phyloP scores from a whole-genome alignment of 495 filamentous ascomycete genomes.

The Cudoniella acicularis region DNA sequence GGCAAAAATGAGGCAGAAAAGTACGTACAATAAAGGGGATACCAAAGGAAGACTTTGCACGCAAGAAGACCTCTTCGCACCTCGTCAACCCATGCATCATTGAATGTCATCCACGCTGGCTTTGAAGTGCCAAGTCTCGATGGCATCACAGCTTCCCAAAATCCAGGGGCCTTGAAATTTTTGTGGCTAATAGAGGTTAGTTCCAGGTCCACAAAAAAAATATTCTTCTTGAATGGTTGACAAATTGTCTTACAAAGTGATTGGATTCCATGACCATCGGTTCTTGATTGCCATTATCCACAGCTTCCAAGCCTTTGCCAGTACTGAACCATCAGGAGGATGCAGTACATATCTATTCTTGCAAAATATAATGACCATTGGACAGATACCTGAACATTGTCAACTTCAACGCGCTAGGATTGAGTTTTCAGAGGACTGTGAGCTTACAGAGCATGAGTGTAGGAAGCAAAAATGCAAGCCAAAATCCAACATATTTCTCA shows the following conservation, averaged over 20 bases:
- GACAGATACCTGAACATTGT: constrained; percentile 34
- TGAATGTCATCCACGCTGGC: constrained; percentile 67
- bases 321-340: constrained; percentile 49
- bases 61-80: constrained; percentile 63
- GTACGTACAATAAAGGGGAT: constrained; percentile 43
- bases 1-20: neutral
- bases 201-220: neutral
- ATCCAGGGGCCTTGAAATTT: constrained; percentile 47
- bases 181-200: constrained; percentile 28
- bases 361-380: constrained; percentile 45
- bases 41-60: constrained; percentile 63
- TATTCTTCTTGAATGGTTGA: neutral
- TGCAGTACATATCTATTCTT: constrained; percentile 41
- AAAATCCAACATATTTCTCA: constrained; percentile 74
- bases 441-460: constrained; percentile 44
- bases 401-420: no score
- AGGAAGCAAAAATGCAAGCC: constrained; percentile 61
- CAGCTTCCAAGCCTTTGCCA: constrained; percentile 42
- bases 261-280: constrained; percentile 9
- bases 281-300: constrained; percentile 29
- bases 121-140: constrained; percentile 42
- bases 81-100: constrained; percentile 71
- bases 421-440: neutral
- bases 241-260: constrained; percentile 3
- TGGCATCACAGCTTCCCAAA: constrained; percentile 69